These are phyloP conservation scores for Globisporangium cylindrosporum DNA, from an alignment of 352 stramenopile genomes.

Conservation along the genomic window DNA sequence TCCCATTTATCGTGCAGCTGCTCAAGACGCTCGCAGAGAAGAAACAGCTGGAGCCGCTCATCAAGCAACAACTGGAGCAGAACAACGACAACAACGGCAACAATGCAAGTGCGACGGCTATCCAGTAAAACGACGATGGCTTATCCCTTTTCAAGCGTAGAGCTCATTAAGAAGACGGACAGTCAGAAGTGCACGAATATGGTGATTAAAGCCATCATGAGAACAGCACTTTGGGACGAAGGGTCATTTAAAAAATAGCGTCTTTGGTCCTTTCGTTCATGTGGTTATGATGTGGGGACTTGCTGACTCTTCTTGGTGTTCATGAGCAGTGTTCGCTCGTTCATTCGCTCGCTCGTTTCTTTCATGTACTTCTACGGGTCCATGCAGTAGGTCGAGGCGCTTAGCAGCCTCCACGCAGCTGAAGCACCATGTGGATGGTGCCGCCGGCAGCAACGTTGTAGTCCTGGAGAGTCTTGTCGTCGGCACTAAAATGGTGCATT, in stretches of 20 bases:
- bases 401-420: constrained; percentile 92
- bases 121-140: constrained; percentile 10
- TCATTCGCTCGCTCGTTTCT: background rate
- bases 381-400: background rate
- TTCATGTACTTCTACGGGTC: constrained; percentile 13
- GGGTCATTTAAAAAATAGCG: constrained; percentile 3
- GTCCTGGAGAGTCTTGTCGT: constrained; percentile 96
- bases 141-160: background rate
- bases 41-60: constrained; percentile 78
- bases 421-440: constrained; percentile 99
- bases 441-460: constrained; percentile 96
- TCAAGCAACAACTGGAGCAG: constrained; percentile 61
- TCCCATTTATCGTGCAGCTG: constrained; percentile 93
- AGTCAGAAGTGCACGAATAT: background rate
- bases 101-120: constrained; percentile 19
- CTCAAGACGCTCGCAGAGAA: constrained; percentile 91
- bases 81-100: constrained; percentile 13
- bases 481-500: constrained; percentile 41
- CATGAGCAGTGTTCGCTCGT: background rate
- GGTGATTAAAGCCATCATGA: background rate
- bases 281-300: background rate
- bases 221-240: background rate
- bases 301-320: background rate
- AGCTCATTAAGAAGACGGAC: background rate
- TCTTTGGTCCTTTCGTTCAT: constrained; percentile 5